Base-by-base conservation (phyloP, 1,284 basidiomycete species). In the Apiotrichum veenhuisii region DNA sequence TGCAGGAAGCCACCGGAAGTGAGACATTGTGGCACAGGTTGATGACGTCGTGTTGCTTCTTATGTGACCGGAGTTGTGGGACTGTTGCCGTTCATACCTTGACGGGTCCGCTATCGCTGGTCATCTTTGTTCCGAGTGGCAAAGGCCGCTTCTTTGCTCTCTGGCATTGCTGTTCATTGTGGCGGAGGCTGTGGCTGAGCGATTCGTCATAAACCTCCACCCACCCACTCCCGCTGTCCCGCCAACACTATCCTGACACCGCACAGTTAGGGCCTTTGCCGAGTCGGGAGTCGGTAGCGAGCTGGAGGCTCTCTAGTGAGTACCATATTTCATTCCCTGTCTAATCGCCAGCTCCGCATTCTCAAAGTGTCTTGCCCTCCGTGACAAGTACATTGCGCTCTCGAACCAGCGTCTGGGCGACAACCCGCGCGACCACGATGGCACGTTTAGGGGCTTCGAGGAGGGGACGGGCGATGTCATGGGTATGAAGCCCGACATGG, bases 331-430 rank as follows among this genome's bases (percentile, higher is more conserved):
- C 8, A 23, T 25, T 20, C 38, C 8, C n/a, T 10, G 20, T 22
- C 41, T 38, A 3, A 23, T 33, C 20, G 11, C 42, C 61, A 78
- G 77, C 60, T 69, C 73, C 8, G 80, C 80, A 5, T 82, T 97
- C 70, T 84, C 88, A 61, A 83, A 81, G 69, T 95, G 91, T 69
- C 83, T 96, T 48, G 84, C 88, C 57, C 80, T 96, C 22, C 87
- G 93, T 23, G 92, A 96, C 79, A 96, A 95, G 76, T 97, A 96
- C 78, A 91, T 94, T 78, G 66, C 80, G 15, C 82, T 84, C 54
- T 95, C 92, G 0, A 82, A 86, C 10, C 93, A 97, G 73, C 83
- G 88, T 53, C 82, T 94, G 1, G 91, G 92, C 5, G 94, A 97
- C 77, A 89, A 96, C 73, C 93, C 93, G 0, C 83, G 84, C 62